Conservation (phyloP, 306 rosid species). For the Delonix regia region DNA sequence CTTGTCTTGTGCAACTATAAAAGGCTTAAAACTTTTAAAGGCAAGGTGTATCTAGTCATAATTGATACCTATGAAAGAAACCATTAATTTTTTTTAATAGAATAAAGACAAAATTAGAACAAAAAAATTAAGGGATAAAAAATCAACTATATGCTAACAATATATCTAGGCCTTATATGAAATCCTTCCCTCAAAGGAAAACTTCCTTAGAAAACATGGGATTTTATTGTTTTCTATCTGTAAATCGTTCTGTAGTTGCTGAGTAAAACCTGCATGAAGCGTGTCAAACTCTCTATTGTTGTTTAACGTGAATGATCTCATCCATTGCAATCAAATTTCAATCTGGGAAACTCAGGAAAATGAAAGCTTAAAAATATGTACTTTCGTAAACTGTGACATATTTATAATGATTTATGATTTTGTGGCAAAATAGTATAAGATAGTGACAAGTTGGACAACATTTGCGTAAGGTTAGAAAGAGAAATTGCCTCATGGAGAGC, state of each 20-base stretch:
- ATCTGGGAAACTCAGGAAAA: background rate
- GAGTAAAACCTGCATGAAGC: conserved; percentile 28
- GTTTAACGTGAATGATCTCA: background rate
- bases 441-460: conserved; percentile 21
- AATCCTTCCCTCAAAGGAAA: too few relatives aligned
- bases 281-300: conserved; percentile 2
- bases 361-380: background rate
- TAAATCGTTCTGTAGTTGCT: background rate
- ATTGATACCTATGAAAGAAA: too few relatives aligned
- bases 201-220: too few relatives aligned
- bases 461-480: conserved; percentile 15
- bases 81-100: too few relatives aligned
- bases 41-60: too few relatives aligned
- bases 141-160: background rate
- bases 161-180: too few relatives aligned
- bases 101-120: too few relatives aligned
- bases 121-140: too few relatives aligned
- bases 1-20: too few relatives aligned
- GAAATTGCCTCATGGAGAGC: background rate
- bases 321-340: background rate
- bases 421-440: background rate
- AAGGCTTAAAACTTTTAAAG: too few relatives aligned
- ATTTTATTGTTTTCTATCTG: background rate
- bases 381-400: background rate
- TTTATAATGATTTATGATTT: background rate